Evolutionary conservation across 2,329 filamentous ascomycete species (phyloP), one percentile per base, ranked within the genome.

Genomic region (Xylariaceae sp.): DNA sequence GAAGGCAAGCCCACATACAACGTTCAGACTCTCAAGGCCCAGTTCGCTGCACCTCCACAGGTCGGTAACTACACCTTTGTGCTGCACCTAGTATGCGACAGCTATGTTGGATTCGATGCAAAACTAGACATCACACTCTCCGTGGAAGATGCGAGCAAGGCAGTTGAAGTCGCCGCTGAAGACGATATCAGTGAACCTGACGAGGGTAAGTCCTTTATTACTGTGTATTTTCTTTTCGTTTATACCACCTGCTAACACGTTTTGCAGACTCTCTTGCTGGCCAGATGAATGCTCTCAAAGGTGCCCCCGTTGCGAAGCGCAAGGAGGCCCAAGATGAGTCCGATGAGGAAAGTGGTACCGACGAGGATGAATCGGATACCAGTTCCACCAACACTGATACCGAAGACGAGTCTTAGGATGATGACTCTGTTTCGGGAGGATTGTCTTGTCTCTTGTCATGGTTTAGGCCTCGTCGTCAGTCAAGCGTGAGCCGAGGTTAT

Each of bases 101-200:
- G 90, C 71, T 99, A 99, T 69, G 81, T 99, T 51, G 94, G 94
- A 51, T 91, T 97, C 66, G 95, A 99, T 73, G 89, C 88, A 53
- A 94, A 92, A 81, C 85, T 90, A 80, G 91, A 97, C 71, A 90
- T 96, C 34, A 92, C 89, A 1, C 81, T 99, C 56, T 84, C 88
- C 34, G 91, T 99, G 7, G 92, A 96, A 70, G 92, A 97, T 69
- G 87, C 90, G 39, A 89, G 85, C 74, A 94, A 93, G 77, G 92
- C 90, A 4, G 88, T 84, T 17, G 84, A 88, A 66, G 87, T 96
- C 71, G 84, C 85, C 55, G 89, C 87, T 52, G 92, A 97, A 67
- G 94, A 96, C 69, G 94, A 99, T 60, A 99, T 99, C 66, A 96
- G 90, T 72, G 94, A 99, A 74, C 94, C 95, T 42, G 94, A 97